Evolutionary conservation across 1,284 basidiomycete genomes (phyloP), one percentile per base, ranked within the genome.

Genomic region (Amylostereum areolatum): DNA sequence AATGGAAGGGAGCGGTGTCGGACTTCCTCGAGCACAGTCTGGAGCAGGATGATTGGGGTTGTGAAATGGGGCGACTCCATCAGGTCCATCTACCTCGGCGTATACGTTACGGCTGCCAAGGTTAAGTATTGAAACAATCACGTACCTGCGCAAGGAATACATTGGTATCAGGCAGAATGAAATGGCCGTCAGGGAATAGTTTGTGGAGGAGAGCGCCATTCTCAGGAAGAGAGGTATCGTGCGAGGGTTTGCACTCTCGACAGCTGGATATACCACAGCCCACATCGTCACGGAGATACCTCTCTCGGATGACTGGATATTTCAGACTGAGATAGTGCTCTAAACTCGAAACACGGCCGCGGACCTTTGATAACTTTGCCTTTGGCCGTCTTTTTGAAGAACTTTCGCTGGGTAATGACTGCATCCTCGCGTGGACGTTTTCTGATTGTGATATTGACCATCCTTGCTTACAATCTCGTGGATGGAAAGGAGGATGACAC

Each of bases 1-100:
- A 99, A 73, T 1, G 97, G 97, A 31, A 99, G 69, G 0, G 92
- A 95, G 29, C 96, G 81, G 66, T 99, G 96, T 49, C 96, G 78
- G 51, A 97, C 93, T 78, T 99, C 97, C 57, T 97, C 92, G 45
- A 97, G 73, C 1, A 97, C 94, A 0, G 96, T 99, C 66, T 99
- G 97, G 1, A 97, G 79, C 9, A 99, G 73, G 47, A 99, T 85
- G 48, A 97, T 81, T 0, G 91, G 89, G 0, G 89, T 73, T 0
- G 70, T 75, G 55, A 97, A 91, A 1, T 85, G 69, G 4, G 72
- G 65, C 0, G 89, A 88, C 62, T 92, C 88, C 39, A 97, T 73
- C 45, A 97, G 73, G 66, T 98, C 95, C 87, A 97, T 96, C 89
- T 97, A 64, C 45, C 35, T 40, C 30, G 34, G 41, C 25, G 7